Evolutionary conservation across 345 rosid genomes (phyloP), one percentile per base, ranked within the genome.

Genomic region (Gossypium arboreum): DNA sequence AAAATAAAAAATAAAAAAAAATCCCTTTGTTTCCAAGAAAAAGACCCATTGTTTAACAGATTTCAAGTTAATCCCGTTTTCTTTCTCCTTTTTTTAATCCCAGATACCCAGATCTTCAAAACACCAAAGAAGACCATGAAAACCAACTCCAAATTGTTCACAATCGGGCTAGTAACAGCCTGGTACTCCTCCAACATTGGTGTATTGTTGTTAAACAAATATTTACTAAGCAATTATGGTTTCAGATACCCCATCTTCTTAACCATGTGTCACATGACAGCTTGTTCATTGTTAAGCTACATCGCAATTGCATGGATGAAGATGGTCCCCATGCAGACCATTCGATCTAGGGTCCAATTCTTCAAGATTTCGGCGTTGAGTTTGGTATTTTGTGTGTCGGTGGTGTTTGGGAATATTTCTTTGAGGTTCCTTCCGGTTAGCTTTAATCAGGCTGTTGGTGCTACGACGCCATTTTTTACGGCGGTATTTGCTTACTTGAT

Each of bases 181-280:
- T 93, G 99, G 99, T 96, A 96, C 82, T 86, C 97, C 12, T 92
- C 98, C 3, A 96, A 96, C 88, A 96, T 96, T 73, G 98, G 99
- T 29, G 99, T 96, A 0, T 76, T 96, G 80, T 76, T 96, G 63
- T 85, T 96, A 45, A 96, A 96, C 91, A 96, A 96, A 87, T 96
- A 93, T 81, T 80, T 93, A 74, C 82, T 96, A 4, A 90, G 94
- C 86, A 93, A 92, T 78, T 92, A 93, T 25, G 99, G 98, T 3
- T 96, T 96, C 91, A 96, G 86, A 85, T 96, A 93, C 79, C 99
- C 99, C 73, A 96, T 96, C 84, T 96, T 93, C 80, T 85, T 96
- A 71, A 93, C 99, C 71, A 93, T 96, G 97, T 96, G 99, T 73
- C 99, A 96, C 86, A 96, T 96, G 99, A 96, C 97, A 11, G 97